Percentiles rank a stretch among this genome's conserved stretches.
phyloP scores from a whole-genome alignment of 2,329 filamentous ascomycete species.

The Colletotrichum tofieldiae region DNA sequence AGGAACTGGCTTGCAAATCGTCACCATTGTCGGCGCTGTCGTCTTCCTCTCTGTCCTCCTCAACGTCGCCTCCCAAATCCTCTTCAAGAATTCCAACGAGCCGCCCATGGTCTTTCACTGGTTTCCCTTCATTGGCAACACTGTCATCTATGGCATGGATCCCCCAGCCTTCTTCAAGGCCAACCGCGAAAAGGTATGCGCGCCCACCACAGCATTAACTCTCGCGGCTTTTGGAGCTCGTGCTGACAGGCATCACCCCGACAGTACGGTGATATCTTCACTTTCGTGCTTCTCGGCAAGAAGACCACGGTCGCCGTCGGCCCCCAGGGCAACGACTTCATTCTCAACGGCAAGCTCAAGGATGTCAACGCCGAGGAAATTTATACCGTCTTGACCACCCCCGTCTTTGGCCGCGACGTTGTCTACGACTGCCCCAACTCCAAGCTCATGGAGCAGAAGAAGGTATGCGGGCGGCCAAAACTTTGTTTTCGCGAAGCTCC shows the following conservation, averaged over 20 bases:
- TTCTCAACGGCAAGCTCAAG: constrained; percentile 90
- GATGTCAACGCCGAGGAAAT: constrained; percentile 94
- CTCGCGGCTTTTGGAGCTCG: neutral
- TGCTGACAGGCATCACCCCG: constrained; percentile 23
- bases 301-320: constrained; percentile 91
- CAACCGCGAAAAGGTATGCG: constrained; percentile 80
- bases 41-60: constrained; percentile 74
- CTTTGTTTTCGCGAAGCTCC: neutral
- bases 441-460: constrained; percentile 97
- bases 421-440: constrained; percentile 93
- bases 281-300: constrained; percentile 89
- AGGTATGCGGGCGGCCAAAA: constrained; percentile 68
- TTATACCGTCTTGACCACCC: constrained; percentile 82
- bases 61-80: constrained; percentile 85
- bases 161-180: constrained; percentile 89
- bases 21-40: constrained; percentile 59
- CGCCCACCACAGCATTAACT: constrained; percentile 16
- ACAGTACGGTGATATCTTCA: constrained; percentile 91
- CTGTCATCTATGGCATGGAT: constrained; percentile 94
- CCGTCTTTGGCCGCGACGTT: constrained; percentile 86
- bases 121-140: constrained; percentile 90
- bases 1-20: constrained; percentile 64
- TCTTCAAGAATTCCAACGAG: constrained; percentile 87
- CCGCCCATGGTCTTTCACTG: constrained; percentile 87
- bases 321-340: constrained; percentile 89